These are phyloP conservation scores for Teratosphaeria gauchensis DNA, from an alignment of 2,329 filamentous ascomycete genomes.

Conservation along the genomic window DNA sequence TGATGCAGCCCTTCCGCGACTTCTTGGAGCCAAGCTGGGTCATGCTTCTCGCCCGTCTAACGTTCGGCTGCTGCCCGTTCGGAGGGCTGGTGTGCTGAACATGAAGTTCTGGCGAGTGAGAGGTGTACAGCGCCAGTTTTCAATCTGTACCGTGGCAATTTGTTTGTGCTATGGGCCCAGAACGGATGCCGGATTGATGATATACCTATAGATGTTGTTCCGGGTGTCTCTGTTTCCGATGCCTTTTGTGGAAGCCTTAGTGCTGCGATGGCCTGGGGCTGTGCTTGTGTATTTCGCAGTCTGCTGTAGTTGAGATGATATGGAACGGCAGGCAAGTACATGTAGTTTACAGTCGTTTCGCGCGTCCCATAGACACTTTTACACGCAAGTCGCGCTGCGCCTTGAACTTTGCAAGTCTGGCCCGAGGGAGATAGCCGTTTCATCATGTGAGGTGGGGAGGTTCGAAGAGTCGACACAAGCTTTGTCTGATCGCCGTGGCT, in stretches of 20 bases:
- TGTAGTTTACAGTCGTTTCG: background rate
- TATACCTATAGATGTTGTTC: background rate
- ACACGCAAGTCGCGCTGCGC: background rate
- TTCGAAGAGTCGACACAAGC: background rate
- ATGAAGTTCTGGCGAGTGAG: background rate
- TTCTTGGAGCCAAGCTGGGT: constrained; percentile 4
- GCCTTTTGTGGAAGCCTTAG: background rate
- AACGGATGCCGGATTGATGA: background rate
- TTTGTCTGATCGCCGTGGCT: background rate
- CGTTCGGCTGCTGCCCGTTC: background rate
- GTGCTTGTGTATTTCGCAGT: background rate
- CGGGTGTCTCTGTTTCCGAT: background rate
- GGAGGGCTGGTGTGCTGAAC: background rate
- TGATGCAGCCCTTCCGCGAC: constrained; percentile 13
- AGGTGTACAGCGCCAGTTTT: background rate
- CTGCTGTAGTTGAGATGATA: background rate
- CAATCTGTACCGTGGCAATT: background rate
- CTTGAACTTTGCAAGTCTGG: background rate
- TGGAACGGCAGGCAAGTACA: background rate
- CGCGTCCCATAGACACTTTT: background rate
- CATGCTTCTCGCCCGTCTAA: background rate
- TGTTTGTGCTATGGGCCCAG: background rate
- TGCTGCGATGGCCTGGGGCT: background rate
- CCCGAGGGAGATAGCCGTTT: background rate
- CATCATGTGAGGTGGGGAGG: background rate